Base-by-base conservation (phyloP, 345 rosid species). In the Eucalyptus leucophloia region DNA sequence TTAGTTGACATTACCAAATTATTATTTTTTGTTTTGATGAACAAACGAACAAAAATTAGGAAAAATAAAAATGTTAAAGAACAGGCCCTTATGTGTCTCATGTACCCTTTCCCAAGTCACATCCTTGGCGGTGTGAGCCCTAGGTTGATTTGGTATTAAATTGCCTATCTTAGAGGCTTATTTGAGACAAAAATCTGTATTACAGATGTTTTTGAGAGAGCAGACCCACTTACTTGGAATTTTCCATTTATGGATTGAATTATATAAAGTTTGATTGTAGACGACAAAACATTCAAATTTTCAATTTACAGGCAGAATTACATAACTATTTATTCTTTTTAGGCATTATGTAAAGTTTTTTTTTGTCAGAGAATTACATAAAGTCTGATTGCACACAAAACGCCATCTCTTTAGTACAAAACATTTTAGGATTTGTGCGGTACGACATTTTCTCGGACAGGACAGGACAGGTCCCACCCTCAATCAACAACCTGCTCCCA, bases 51-150 rank as follows among this genome's bases (percentile, higher is more conserved):
- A 53, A 53, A 19, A 53, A 8, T 53, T 0, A 21, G 2, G 1
- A 53, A 53, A 53, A 21, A 19, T 53, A 53, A 0, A 53, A 53
- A 53, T 8, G 58, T 4, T 53, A 53, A 53, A 21, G 2, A 53
- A 53, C 0, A 53, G 2, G 5, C 26, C 21, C 58, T 53, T 4
- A 4, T 53, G 24, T 2, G 0, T 1, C 11, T 53, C 26, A 53
- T 53, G 58, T 2, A 0, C 58, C 58, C 58, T 53, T 53, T 21
- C 58, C 26, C 58, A 53, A 21, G 11, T 1, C 58, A 53, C 58
- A 53, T 53, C 58, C 58, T 1, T 21, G 0, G 11, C 1, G 0
- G 0, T 2, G 2, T 21, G 26, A 53, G 58, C 2, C 2, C 0
- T 5, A 53, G 24, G 58, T 53, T 53, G 24, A 19, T 53, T 53